Evolutionary conservation across 306 rosid genomes (phyloP), one percentile per base, ranked within the genome.

Genomic region (Canavalia gladiata): DNA sequence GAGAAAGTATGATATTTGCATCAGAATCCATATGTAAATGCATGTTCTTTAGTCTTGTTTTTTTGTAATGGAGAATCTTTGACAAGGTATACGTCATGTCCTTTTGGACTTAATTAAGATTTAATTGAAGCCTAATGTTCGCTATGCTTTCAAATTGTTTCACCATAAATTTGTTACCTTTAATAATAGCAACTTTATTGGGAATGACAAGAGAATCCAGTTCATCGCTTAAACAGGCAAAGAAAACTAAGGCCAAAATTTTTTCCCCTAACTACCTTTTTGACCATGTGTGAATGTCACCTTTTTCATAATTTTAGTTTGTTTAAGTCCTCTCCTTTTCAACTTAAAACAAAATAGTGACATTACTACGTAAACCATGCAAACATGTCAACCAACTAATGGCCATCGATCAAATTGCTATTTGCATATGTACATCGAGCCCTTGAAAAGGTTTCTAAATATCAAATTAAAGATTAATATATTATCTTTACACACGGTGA

Each of bases 121-220:
- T 45, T 8, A 83, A 79, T 62, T 75, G 87, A 90, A 89, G 81
- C 89, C 89, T 80, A 75, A 79, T 86, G 83, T 84, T 84, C 41
- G 56, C 69, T 37, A 66, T 52, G 79, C 86, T 84, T 80, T 88
- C 89, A 57, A 68, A 74, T 74, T 66, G 88, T 75, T 85, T 81
- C 54, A 18, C 52, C 62, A 47, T 9, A 52, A 72, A 86, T 56
- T 77, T 54, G 71, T 49, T 54, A 66, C 72, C 25, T 51, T 69
- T 67, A 67, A 67, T 41, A 62, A 3, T 10, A 29, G 8, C 34
- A 49, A 52, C 86, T 89, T 86, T 90, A 83, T 78, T 77, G 84
- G 81, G 78, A 87, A 80, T 72, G 88, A 86, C 91, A 84, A 86
- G 86, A 84, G 95, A 87, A 90, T 90, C 97, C 87, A 84, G 71